phyloP scores from a whole-genome alignment of 441 rosid species.

The Macaranga tanarius region DNA sequence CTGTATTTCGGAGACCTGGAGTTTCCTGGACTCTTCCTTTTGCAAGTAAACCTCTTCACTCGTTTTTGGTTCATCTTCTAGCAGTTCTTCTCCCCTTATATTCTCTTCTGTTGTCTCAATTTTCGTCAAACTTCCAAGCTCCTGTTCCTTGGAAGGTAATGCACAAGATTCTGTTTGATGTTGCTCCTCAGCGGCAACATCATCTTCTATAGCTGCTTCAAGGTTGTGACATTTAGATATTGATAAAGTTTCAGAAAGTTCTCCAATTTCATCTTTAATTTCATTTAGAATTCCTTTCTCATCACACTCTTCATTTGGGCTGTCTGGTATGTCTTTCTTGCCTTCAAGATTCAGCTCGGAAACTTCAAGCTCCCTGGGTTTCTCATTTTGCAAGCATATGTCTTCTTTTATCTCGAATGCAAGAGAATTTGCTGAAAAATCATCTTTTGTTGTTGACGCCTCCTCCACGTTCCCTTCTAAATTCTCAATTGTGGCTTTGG shows the following conservation, averaged over 20 bases:
- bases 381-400: conserved; percentile 15
- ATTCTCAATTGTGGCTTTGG: conserved; percentile 26
- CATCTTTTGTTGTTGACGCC: conserved; percentile 26
- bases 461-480: conserved; percentile 29
- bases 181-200: conserved; percentile 26
- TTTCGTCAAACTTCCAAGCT: background rate
- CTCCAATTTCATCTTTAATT: conserved; percentile 17
- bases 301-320: conserved; percentile 18
- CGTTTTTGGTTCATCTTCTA: background rate
- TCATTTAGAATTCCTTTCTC: conserved; percentile 12
- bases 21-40: conserved; percentile 16
- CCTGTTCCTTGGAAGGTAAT: conserved; percentile 24
- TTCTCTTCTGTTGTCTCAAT: conserved; percentile 7
- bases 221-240: conserved; percentile 15
- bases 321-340: conserved; percentile 19
- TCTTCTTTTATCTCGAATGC: conserved; percentile 27
- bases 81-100: conserved; percentile 9
- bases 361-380: conserved; percentile 22
- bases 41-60: conserved; percentile 24
- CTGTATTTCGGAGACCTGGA: conserved; percentile 21
- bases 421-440: conserved; percentile 22
- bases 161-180: conserved; percentile 18
- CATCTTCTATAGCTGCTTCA: conserved; percentile 23
- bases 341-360: conserved; percentile 23
- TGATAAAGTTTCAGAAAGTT: conserved; percentile 16